Evolutionary conservation across 352 stramenopile genomes (phyloP).

Genomic region (Thalassiosira ordinaria): DNA sequence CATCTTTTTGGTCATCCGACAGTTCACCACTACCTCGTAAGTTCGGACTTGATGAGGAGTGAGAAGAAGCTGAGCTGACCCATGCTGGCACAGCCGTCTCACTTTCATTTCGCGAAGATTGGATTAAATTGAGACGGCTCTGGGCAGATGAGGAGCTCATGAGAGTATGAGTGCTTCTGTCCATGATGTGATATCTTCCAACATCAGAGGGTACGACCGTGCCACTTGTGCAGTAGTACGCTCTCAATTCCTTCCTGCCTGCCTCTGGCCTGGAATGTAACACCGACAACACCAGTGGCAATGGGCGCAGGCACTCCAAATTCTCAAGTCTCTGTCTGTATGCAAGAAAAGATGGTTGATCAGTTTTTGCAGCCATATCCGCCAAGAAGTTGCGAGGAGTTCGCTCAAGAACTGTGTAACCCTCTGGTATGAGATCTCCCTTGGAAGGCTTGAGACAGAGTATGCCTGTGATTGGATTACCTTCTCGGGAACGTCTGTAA

Average conservation of each 20-base stretch:
- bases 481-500: slow-evolving; percentile 85
- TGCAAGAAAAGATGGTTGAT: slow-evolving; percentile 80
- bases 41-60: slow-evolving; percentile 25
- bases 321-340: slow-evolving; percentile 87
- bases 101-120: slow-evolving; percentile 67
- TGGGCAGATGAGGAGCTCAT: slow-evolving; percentile 77
- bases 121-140: slow-evolving; percentile 78
- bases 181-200: slow-evolving; percentile 84
- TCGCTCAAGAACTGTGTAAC: slow-evolving; percentile 87
- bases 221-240: slow-evolving; percentile 84
- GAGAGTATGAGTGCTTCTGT: slow-evolving; percentile 83
- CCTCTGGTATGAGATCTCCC: slow-evolving; percentile 82
- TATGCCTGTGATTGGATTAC: slow-evolving; percentile 86
- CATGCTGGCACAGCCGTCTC: slow-evolving; percentile 52
- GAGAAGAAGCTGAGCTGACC: slow-evolving; percentile 49
- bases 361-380: slow-evolving; percentile 75
- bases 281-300: slow-evolving; percentile 76
- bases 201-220: slow-evolving; percentile 75
- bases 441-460: slow-evolving; percentile 79
- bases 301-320: slow-evolving; percentile 80
- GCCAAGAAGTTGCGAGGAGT: slow-evolving; percentile 84
- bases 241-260: slow-evolving; percentile 62
- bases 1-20: slow-evolving; percentile 20
- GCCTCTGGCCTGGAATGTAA: slow-evolving; percentile 49
- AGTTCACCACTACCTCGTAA: neutral